Base-by-base conservation (phyloP, 2,329 filamentous ascomycete genomes). In the Aureobasidium uvarum region DNA sequence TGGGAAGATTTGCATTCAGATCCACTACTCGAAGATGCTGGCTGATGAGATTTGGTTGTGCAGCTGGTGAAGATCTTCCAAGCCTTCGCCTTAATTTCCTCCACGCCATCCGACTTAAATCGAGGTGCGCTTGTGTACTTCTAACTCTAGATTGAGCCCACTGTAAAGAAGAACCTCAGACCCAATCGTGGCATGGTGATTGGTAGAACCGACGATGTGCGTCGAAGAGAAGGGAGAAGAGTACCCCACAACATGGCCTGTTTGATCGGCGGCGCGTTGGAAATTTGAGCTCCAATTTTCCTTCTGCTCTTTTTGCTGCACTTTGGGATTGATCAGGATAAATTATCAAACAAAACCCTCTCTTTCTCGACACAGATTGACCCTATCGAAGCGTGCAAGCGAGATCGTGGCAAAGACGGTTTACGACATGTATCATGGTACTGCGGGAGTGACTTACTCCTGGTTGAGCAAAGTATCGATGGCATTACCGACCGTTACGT, bases 241-340 rank as follows among this genome's bases (percentile, higher is more conserved):
- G 0, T 60, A 48, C 56, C 56, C 56, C 56, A 48, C 25, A 23
- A 16, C 14, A 45, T 11, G 39, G 56, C 41, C 14, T 16, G 56
- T 60, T 60, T 60, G 41, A 60, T 60, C 56, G 56, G 18, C 43
- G 41, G 28, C 10, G 43, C 41, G 18, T 36, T 60, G n/a, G n/a
- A 48, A 48, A 60, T 60, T 58, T 60, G 41, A 60, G 56, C 25
- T 51, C 38, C 38, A 16, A 5, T 46, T 60, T 48, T 60, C 38
- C 31, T 60, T 60, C 41, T 48, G n/a, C 39, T 60, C 14, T 60
- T 60, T 31, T 60, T 46, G 16, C 39, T 43, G 25, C 39, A 38
- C 38, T 58, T 20, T 43, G 28, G 14, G 33, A 38, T 33, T 4
- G 39, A 38, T 55, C 25, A 4, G 39, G 48, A 51, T 51, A 31